Evolutionary conservation across 2,329 filamentous ascomycete genomes (phyloP), one percentile per base, ranked within the genome.

Genomic region (Trichoderma breve): DNA sequence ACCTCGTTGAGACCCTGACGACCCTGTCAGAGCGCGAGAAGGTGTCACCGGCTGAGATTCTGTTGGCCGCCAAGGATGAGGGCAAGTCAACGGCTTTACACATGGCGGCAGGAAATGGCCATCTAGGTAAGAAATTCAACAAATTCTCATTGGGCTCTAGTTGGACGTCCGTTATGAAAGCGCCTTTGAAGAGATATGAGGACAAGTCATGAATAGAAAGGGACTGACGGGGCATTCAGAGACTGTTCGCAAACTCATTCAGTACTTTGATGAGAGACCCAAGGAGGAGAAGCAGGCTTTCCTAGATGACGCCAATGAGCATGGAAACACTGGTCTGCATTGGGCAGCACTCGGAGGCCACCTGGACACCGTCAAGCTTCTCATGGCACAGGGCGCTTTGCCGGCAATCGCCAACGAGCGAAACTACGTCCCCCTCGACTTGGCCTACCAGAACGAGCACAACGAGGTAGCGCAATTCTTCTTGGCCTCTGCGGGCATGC

Each of bases 341-440:
- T 98, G 95, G 95, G 95, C 95, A 0, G 93, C 94, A 0, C 84
- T 98, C 70, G 96, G 97, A 70, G 95, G 95, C 1, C 95, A 98
- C 78, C 84, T 98, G 3, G 88, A 91, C 6, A 89, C 90, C 4
- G 93, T 97, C 7, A 93, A 95, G 83, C 83, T 90, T 0, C 86
- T 99, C 14, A 86, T 97, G 2, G 89, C 90, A 58, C 85, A 89
- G 3, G 94, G 94, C 3, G 94, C 94, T 1, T 91, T 94, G 72
- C 90, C 94, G 5, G 90, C 90, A 12, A 84, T 94, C 36, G 91
- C 91, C 78, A 98, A 98, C 79, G 89, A 91, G 78, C 92, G 92
- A 62, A 94, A 97, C 32, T 93, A 97, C 77, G 92, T 95, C 76
- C 90, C 92, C 3, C 84, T 94, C 2, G 93, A 94, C 76, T 84